Percentiles rank a stretch among this genome's conserved stretches.
These are phyloP conservation scores for Trichoderma simmonsii DNA, from an alignment of 2,329 filamentous ascomycete genomes.

Conservation along the genomic window DNA sequence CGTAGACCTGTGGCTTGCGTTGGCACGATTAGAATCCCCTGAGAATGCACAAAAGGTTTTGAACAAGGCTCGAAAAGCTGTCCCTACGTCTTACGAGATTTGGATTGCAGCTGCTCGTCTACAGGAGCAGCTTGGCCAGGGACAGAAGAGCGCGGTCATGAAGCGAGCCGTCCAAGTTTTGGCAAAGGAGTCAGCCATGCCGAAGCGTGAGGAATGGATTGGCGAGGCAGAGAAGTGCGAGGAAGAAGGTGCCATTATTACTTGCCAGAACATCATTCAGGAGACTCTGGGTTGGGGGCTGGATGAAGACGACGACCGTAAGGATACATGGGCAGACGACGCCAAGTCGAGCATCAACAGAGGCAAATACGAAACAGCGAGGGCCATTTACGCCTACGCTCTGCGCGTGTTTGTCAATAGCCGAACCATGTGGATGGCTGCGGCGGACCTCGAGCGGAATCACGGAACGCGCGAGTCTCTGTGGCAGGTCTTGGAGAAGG, in stretches of 20 bases:
- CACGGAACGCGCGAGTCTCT: slow-evolving; percentile 82
- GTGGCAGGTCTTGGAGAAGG: slow-evolving; percentile 84
- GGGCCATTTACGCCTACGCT: slow-evolving; percentile 90
- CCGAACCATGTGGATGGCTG: slow-evolving; percentile 84
- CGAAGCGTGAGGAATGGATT: slow-evolving; percentile 97
- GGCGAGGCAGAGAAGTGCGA: slow-evolving; percentile 92
- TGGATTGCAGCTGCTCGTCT: slow-evolving; percentile 93
- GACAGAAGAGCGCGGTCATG: slow-evolving; percentile 84
- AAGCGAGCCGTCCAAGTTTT: slow-evolving; percentile 87
- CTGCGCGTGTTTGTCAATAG: slow-evolving; percentile 86
- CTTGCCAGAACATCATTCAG: slow-evolving; percentile 83
- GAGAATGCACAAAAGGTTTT: slow-evolving; percentile 93
- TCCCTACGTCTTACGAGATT: slow-evolving; percentile 89
- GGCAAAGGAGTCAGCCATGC: slow-evolving; percentile 90
- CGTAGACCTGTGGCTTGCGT: slow-evolving; percentile 90
- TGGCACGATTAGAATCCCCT: slow-evolving; percentile 83
- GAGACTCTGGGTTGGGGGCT: slow-evolving; percentile 91
- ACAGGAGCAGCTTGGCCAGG: slow-evolving; percentile 81
- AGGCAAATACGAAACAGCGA: slow-evolving; percentile 82
- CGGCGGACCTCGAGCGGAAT: slow-evolving; percentile 85
- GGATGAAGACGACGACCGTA: slow-evolving; percentile 94
- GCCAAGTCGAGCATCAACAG: slow-evolving; percentile 77
- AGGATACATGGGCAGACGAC: slow-evolving; percentile 94
- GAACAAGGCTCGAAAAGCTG: slow-evolving; percentile 90
- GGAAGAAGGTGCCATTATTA: slow-evolving; percentile 81